These are phyloP conservation scores for Straminergon stramineum DNA, from an alignment of 225 moss, liverwort and hornwort genomes.

Conservation along the genomic window DNA sequence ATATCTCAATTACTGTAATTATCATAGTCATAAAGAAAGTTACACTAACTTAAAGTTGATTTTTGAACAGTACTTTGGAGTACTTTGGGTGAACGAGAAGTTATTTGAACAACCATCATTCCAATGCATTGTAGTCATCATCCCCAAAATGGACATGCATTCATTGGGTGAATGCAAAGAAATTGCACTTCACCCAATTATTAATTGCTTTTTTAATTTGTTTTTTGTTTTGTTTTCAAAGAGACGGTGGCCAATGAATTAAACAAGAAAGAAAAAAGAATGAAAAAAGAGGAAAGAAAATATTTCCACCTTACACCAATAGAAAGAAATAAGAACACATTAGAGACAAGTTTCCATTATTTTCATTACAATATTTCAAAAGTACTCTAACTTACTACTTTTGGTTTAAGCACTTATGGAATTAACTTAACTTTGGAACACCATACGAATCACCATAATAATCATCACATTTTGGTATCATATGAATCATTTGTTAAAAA, in stretches of 20 bases:
- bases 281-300: too few species aligned
- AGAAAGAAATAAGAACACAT: neutral
- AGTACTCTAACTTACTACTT: neutral
- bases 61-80: neutral
- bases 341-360: too few species aligned
- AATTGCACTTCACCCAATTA: neutral
- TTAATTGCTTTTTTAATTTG: too few species aligned
- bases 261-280: too few species aligned
- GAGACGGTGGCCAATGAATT: too few species aligned
- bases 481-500: neutral
- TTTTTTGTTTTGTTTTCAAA: too few species aligned
- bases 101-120: neutral
- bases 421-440: neutral
- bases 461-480: neutral
- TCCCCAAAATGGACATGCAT: too few species aligned
- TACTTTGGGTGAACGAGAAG: too few species aligned
- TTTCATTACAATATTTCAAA: neutral
- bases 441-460: too few species aligned
- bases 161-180: fast-evolving
- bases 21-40: neutral
- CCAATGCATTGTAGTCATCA: neutral
- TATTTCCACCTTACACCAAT: neutral
- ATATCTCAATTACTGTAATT: neutral
- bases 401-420: neutral
- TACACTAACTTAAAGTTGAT: neutral